phyloP scores from a whole-genome alignment of 2,329 filamentous ascomycete species.

The Diaporthe sp. region DNA sequence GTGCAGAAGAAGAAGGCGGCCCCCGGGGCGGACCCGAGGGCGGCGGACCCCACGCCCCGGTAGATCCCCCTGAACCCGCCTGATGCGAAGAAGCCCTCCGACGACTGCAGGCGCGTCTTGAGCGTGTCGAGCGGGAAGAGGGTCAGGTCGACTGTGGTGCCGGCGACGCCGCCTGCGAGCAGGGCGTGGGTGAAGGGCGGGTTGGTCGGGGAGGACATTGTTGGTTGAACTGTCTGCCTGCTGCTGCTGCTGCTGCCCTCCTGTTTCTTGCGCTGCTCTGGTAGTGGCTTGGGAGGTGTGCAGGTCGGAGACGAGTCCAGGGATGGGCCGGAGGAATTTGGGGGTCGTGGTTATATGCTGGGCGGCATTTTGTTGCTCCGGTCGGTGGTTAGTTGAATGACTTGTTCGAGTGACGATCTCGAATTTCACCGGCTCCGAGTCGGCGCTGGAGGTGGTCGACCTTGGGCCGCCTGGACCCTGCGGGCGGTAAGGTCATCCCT shows the following conservation, averaged over 20 bases:
- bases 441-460: conserved; percentile 9
- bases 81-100: conserved; percentile 78
- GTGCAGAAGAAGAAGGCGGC: conserved; percentile 98
- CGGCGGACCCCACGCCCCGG: conserved; percentile 86
- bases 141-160: conserved; percentile 95
- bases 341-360: conserved; percentile 14
- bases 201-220: conserved; percentile 38
- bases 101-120: conserved; percentile 95
- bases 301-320: not conserved
- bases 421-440: conserved; percentile 26
- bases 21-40: conserved; percentile 91
- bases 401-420: not conserved
- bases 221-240: not conserved
- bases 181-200: conserved; percentile 70
- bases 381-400: not conserved
- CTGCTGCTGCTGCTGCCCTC: not conserved
- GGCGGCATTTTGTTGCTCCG: conserved; percentile 25
- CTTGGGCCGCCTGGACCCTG: not conserved
- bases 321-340: not conserved
- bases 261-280: not conserved
- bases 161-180: conserved; percentile 87
- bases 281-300: not conserved
- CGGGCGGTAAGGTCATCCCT: not conserved
- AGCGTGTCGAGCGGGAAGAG: conserved; percentile 98
- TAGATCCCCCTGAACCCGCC: conserved; percentile 95